Evolutionary conservation across 2,329 filamentous ascomycete species (phyloP).

Genomic region (Aspergillus glaucus): DNA sequence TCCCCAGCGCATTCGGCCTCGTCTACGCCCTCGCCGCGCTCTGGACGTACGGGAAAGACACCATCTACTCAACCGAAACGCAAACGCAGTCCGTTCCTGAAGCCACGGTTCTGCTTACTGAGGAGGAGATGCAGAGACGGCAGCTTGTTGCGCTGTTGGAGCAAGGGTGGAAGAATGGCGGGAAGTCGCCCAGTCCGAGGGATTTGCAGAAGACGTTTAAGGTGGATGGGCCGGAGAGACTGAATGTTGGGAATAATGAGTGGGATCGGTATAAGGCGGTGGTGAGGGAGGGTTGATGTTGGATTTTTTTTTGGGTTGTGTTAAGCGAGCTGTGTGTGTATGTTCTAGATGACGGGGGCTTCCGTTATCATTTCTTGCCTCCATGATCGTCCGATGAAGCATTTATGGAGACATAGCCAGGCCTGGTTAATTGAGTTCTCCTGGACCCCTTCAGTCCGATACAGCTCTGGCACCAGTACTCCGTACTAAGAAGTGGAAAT

Average conservation of each 20-base stretch:
- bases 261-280: constrained; percentile 15
- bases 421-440: too few relatives aligned
- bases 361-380: too few relatives aligned
- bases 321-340: neutral
- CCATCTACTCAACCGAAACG: constrained; percentile 4
- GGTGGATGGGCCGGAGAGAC: constrained; percentile 19
- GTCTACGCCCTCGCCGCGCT: constrained; percentile 22
- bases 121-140: constrained; percentile 36
- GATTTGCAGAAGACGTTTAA: constrained; percentile 21
- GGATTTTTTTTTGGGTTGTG: neutral
- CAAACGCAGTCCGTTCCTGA: constrained; percentile 3
- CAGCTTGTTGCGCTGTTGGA: constrained; percentile 32
- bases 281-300: neutral
- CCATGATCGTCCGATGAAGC: too few relatives aligned
- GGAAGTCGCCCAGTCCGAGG: constrained; percentile 14
- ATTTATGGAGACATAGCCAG: too few relatives aligned
- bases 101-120: constrained; percentile 19
- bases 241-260: constrained; percentile 12
- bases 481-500: too few relatives aligned
- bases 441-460: too few relatives aligned
- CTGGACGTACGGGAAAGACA: constrained; percentile 17
- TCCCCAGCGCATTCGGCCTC: constrained; percentile 22
- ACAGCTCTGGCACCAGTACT: too few relatives aligned
- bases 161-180: constrained; percentile 15
- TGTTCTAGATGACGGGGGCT: too few relatives aligned